phyloP scores from a whole-genome alignment of 1,284 basidiomycete genomes.

The Cryptococcus sp. region DNA sequence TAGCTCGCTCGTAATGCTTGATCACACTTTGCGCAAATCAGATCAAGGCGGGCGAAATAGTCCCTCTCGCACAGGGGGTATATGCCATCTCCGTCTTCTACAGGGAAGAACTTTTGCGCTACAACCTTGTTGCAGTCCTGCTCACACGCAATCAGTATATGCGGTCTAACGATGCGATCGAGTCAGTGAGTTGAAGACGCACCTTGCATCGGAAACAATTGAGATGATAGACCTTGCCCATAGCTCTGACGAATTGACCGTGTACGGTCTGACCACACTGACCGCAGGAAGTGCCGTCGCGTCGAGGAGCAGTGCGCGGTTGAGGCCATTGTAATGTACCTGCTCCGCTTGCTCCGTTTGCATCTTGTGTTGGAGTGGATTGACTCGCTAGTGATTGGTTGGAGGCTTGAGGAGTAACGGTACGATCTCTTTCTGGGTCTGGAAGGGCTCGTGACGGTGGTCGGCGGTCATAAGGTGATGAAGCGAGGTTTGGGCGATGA shows the following conservation, averaged over 20 bases:
- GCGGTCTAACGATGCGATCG: constrained; percentile 9
- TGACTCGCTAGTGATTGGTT: constrained; percentile 9
- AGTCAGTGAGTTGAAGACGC: constrained; percentile 41
- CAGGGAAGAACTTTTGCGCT: constrained; percentile 98
- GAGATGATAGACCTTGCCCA: constrained; percentile 91
- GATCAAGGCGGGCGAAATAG: constrained; percentile 92
- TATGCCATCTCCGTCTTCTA: constrained; percentile 70
- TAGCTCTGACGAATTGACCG: constrained; percentile 93
- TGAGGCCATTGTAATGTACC: constrained; percentile 15
- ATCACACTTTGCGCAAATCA: constrained; percentile 95
- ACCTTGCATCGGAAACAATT: constrained; percentile 98
- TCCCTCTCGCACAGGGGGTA: constrained; percentile 96
- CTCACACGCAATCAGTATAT: constrained; percentile 10
- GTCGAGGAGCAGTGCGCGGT: constrained; percentile 14
- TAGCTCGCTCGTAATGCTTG: constrained; percentile 94
- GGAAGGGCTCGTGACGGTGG: constrained; percentile 5
- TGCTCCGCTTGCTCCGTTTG: not conserved
- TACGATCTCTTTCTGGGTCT: constrained; percentile 9
- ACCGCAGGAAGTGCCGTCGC: constrained; percentile 44
- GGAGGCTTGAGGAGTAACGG: constrained; percentile 16
- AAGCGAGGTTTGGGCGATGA: constrained; percentile 19
- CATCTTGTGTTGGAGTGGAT: not conserved
- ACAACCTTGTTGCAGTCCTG: constrained; percentile 97
- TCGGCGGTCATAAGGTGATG: not conserved
- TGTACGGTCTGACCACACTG: constrained; percentile 50